Percentiles rank a stretch among this genome's conserved stretches.
Evolutionary conservation across 1,139 yeast species (phyloP).

Genomic region (Nadsonia starkeyi-henricii): DNA sequence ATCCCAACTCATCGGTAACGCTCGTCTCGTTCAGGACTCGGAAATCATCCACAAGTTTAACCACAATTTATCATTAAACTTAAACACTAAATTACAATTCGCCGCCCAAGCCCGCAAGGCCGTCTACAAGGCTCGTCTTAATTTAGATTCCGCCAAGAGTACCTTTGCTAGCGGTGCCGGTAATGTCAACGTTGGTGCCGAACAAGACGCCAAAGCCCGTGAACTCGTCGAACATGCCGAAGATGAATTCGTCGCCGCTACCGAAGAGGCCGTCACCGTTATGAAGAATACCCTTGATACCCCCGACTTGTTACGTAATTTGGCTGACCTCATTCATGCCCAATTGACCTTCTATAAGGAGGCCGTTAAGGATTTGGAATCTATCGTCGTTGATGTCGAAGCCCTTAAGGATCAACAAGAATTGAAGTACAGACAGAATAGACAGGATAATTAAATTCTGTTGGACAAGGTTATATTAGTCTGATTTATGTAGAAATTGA

Average conservation of each 20-base stretch:
- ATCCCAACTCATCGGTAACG: slow-evolving; percentile 64
- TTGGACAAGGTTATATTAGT: too few species aligned
- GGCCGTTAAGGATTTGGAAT: slow-evolving; percentile 55
- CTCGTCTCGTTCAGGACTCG: slow-evolving; percentile 72
- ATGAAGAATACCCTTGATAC: slow-evolving; percentile 73
- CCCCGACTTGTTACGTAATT: slow-evolving; percentile 57
- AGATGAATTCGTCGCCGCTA: slow-evolving; percentile 82
- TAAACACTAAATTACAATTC: slow-evolving; percentile 48
- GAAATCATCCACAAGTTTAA: slow-evolving; percentile 59
- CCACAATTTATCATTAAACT: slow-evolving; percentile 47
- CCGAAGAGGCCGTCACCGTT: slow-evolving; percentile 75
- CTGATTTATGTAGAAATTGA: too few species aligned
- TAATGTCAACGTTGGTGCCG: slow-evolving; percentile 38
- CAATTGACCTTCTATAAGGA: slow-evolving; percentile 75
- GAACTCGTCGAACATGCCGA: slow-evolving; percentile 75
- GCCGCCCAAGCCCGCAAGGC: slow-evolving; percentile 60
- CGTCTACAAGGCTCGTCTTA: slow-evolving; percentile 68
- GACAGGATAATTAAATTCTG: too few species aligned
- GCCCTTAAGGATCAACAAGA: slow-evolving; percentile 42
- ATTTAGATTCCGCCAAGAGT: slow-evolving; percentile 68
- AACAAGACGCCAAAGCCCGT: slow-evolving; percentile 60
- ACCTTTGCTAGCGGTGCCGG: slow-evolving; percentile 16
- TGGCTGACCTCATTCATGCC: slow-evolving; percentile 60
- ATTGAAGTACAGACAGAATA: slow-evolving; percentile 24
- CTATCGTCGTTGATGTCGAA: slow-evolving; percentile 53